Conservation (phyloP, 1,139 yeast species). For the Yamadazyma dendronema region DNA sequence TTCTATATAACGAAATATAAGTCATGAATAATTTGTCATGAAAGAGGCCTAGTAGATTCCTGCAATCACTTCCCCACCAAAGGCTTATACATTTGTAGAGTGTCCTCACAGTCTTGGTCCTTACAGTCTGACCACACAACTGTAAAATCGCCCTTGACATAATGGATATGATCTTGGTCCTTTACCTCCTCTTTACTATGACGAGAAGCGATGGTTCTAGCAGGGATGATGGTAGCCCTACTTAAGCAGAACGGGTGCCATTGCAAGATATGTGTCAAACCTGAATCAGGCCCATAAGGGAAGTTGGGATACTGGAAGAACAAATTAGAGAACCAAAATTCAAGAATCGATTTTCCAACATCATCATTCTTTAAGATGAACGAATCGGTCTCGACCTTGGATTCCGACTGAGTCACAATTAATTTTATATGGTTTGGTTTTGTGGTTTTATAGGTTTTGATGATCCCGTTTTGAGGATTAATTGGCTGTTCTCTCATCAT, state of each 20-base stretch:
- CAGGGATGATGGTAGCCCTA: conserved; percentile 70
- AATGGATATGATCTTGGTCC: conserved; percentile 41
- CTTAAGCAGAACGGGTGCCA: conserved; percentile 88
- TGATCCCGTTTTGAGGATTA: conserved; percentile 63
- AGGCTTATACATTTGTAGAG: conserved; percentile 26
- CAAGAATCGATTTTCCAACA: conserved; percentile 65
- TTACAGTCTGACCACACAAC: conserved; percentile 60
- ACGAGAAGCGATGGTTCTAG: conserved; percentile 38
- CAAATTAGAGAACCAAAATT: conserved; percentile 71
- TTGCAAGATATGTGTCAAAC: conserved; percentile 78
- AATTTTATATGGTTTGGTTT: conserved; percentile 53
- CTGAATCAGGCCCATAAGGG: conserved; percentile 58
- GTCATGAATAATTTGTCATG: no score
- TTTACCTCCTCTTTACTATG: conserved; percentile 23
- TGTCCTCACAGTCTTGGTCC: conserved; percentile 47
- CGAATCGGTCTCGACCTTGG: conserved; percentile 62
- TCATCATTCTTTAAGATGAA: conserved; percentile 67
- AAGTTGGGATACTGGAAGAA: conserved; percentile 65
- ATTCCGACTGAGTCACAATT: conserved; percentile 64
- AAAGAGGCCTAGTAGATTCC: no score
- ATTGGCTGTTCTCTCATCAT: conserved; percentile 68
- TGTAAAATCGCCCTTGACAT: conserved; percentile 61
- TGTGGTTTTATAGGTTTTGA: conserved; percentile 67
- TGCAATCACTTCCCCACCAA: conserved; percentile 1
- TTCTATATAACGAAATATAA: conserved; percentile 2